Base-by-base conservation (phyloP, 257 asterid species). In the Solanum paucissectum region DNA sequence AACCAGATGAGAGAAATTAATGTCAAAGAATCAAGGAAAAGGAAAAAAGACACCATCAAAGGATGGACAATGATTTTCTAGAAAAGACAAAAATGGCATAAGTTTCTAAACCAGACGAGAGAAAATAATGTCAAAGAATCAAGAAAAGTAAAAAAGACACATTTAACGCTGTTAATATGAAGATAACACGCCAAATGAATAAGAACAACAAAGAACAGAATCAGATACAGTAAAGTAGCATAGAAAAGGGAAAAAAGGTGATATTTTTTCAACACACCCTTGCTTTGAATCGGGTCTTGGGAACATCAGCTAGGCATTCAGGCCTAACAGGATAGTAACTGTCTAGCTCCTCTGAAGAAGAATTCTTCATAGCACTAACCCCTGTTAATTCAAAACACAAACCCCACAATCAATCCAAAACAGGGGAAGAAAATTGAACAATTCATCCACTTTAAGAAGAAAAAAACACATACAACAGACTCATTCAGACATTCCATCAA, bases 251-350 rank as follows among this genome's bases (percentile, higher is more conserved):
- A 0, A 0, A 6, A 12, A 79, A 66, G 82, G 29, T 52, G 32
- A 44, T 32, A 77, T 69, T 18, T 79, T 37, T 71, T 40, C 34
- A 9, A 69, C 96, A 79, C 86, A 96, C 99, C 97, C 98, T 90
- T 20, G 99, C 94, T 88, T 94, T 96, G 89, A 95, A 96, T 64
- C 98, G 94, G 73, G 96, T 94, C 92, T 93, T 93, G 79, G 98
- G 98, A 69, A 93, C 95, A 89, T 94, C 97, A 66, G 93, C 98
- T 89, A 88, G 94, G 83, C 98, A 95, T 90, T 95, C 98, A n/a
- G 96, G 94, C 86, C 94, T 95, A 87, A 93, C 83, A 49, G 98
- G 98, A 90, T 92, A 96, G 90, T 93, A 96, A 1, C 95, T 87
- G 88, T 93, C 98, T 92, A 96, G 89, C 90, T 96, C 98, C 91